These are phyloP conservation scores for Aspergillus aculeatinus DNA, from an alignment of 2,329 filamentous ascomycete species.

Conservation along the genomic window DNA sequence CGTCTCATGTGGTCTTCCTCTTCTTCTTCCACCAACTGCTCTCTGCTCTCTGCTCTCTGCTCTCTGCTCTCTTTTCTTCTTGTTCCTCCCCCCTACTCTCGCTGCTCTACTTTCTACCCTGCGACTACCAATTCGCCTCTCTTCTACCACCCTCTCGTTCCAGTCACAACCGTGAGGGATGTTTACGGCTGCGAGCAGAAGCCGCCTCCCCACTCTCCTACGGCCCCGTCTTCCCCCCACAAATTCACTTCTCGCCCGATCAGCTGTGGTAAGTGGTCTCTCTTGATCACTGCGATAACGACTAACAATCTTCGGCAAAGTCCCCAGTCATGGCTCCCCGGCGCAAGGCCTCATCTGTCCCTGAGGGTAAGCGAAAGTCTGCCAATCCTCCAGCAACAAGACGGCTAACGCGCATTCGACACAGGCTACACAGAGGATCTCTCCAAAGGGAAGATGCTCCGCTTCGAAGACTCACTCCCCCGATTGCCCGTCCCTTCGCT, in stretches of 20 bases:
- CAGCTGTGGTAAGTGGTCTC: slow-evolving; percentile 27
- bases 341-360: slow-evolving; percentile 46
- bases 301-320: slow-evolving; percentile 23
- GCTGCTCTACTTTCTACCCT: neutral
- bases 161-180: slow-evolving; percentile 35
- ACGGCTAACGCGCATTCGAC: neutral
- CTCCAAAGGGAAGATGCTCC: slow-evolving; percentile 63
- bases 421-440: slow-evolving; percentile 64
- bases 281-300: neutral
- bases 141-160: slow-evolving; percentile 13
- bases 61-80: slow-evolving; percentile 1
- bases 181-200: slow-evolving; percentile 46
- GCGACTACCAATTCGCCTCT: slow-evolving; percentile 9
- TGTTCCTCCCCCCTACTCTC: slow-evolving; percentile 13
- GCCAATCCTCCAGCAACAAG: neutral
- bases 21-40: slow-evolving; percentile 15
- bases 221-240: slow-evolving; percentile 39
- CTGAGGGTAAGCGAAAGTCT: slow-evolving; percentile 44
- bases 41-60: neutral
- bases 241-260: slow-evolving; percentile 34
- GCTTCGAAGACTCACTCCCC: slow-evolving; percentile 66
- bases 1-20: slow-evolving; percentile 7
- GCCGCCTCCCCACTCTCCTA: slow-evolving; percentile 42
- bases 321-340: slow-evolving; percentile 41
- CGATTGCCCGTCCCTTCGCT: slow-evolving; percentile 62